Conservation (phyloP, 768 basidiomycete genomes). For the Asterophora lycoperdoides region DNA sequence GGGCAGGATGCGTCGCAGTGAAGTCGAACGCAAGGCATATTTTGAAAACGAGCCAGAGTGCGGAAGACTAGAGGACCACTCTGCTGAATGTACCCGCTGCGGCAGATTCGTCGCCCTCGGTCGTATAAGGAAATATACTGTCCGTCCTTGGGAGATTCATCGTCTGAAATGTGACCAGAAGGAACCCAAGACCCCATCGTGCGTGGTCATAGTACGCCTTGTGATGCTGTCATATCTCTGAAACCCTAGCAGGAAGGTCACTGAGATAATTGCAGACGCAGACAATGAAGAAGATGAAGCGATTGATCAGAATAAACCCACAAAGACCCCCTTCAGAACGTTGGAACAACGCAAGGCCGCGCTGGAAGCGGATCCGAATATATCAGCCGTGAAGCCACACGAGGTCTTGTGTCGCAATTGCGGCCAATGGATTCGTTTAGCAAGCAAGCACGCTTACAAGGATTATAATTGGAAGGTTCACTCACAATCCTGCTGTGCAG, state of each 20-base stretch:
- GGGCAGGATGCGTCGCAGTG: conserved; percentile 47
- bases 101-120: conserved; percentile 54
- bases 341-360: conserved; percentile 46
- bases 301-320: conserved; percentile 4
- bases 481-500: conserved; percentile 38
- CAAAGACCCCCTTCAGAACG: conserved; percentile 18
- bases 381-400: conserved; percentile 45
- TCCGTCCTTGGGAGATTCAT: conserved; percentile 61
- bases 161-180: conserved; percentile 48
- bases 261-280: conserved; percentile 20
- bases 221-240: neutral
- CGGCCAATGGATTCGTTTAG: conserved; percentile 57
- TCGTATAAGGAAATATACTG: conserved; percentile 49
- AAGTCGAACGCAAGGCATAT: conserved; percentile 59
- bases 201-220: conserved; percentile 2
- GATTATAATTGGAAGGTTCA: conserved; percentile 54
- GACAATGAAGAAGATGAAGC: conserved; percentile 14
- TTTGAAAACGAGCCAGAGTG: conserved; percentile 61
- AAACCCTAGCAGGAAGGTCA: neutral
- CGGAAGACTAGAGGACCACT: conserved; percentile 50
- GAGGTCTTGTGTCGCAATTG: conserved; percentile 59
- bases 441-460: conserved; percentile 37
- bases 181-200: conserved; percentile 26
- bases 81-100: conserved; percentile 58
- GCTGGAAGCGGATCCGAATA: conserved; percentile 51